Conservation (phyloP, 371 early-diverging fungal species). For the Mucor plumbeus region DNA sequence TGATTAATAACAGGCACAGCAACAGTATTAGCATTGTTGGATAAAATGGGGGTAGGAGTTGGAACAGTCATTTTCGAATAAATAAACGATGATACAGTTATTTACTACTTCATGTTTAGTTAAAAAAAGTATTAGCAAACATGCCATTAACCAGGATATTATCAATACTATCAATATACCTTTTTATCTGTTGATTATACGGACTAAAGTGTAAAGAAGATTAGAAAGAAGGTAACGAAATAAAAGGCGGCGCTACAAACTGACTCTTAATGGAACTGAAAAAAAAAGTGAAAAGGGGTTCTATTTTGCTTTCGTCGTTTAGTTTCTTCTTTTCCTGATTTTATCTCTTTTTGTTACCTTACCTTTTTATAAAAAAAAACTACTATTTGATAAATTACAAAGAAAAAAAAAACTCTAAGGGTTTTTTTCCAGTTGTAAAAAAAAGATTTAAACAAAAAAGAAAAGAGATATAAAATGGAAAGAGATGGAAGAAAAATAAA, state of each 20-base stretch:
- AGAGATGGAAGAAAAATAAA: conserved; percentile 9
- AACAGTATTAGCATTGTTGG: conserved; percentile 8
- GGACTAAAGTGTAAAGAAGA: background rate
- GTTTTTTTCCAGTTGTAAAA: background rate
- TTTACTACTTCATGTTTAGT: background rate
- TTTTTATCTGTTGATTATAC: background rate
- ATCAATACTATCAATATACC: background rate
- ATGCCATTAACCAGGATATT: background rate
- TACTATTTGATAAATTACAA: background rate
- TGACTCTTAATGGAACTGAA: conserved; percentile 20
- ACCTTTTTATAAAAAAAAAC: background rate
- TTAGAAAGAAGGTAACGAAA: conserved; percentile 11
- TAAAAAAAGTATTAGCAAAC: background rate
- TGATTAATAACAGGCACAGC: conserved; percentile 18
- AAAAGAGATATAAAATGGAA: conserved; percentile 5
- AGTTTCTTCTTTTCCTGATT: conserved; percentile 11
- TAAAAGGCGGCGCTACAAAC: conserved; percentile 33
- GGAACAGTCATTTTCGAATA: conserved; percentile 21
- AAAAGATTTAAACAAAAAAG: conserved; percentile 4
- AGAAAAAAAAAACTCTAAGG: background rate
- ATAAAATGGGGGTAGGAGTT: conserved; percentile 23
- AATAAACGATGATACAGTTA: background rate
- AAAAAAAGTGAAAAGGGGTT: conserved; percentile 11
- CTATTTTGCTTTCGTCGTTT: conserved; percentile 10
- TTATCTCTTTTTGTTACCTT: background rate